Evolutionary conservation across 176 grass and related monocot species (phyloP).

Genomic region (Bonia amplexicaulis): DNA sequence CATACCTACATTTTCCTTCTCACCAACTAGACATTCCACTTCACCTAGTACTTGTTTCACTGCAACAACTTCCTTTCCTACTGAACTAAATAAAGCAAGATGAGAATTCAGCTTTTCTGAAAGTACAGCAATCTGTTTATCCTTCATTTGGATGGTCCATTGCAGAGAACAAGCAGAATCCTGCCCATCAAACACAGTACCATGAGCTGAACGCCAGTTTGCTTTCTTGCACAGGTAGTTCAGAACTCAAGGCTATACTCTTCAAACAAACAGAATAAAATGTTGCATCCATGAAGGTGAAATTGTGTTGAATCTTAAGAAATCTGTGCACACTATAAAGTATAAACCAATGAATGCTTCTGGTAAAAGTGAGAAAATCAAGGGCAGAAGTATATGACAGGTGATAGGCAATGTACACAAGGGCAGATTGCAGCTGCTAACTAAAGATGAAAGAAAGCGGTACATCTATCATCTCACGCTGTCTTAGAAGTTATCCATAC

Average conservation of each 20-base stretch:
- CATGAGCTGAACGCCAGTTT: conserved; percentile 30
- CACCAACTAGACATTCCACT: conserved; percentile 50
- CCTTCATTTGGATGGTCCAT: conserved; percentile 65
- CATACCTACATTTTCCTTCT: conserved; percentile 79
- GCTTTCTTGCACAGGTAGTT: neutral
- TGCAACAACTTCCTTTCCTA: conserved; percentile 59
- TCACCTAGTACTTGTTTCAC: conserved; percentile 54
- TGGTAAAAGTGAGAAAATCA: neutral
- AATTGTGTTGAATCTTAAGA: neutral
- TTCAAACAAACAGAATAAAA: neutral
- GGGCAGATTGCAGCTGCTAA: neutral
- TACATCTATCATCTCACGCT: neutral
- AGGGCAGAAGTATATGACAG: neutral
- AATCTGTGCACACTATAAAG: neutral
- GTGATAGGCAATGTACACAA: neutral
- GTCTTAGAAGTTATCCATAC: neutral
- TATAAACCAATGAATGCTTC: neutral
- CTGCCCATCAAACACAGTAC: conserved; percentile 50
- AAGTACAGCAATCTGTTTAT: conserved; percentile 62
- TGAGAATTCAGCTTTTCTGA: conserved; percentile 77
- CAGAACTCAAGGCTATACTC: neutral
- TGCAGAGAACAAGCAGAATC: conserved; percentile 77
- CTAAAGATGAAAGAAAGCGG: neutral
- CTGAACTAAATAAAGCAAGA: conserved; percentile 55
- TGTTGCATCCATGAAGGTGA: neutral